phyloP scores from a whole-genome alignment of 2,329 filamentous ascomycete genomes.

The Orbilia brochopaga region DNA sequence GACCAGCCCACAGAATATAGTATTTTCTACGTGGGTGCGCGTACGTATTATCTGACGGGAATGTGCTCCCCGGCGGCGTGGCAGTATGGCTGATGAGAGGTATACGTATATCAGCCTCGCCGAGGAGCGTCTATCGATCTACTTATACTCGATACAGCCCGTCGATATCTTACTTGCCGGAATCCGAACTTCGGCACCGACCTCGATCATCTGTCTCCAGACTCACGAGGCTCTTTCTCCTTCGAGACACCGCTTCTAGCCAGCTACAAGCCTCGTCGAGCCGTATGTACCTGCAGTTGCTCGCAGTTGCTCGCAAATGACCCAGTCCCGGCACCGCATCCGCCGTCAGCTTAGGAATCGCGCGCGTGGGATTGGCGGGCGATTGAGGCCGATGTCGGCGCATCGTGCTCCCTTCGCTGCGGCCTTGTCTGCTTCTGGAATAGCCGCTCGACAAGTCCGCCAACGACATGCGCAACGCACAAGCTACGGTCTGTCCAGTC shows the following conservation, averaged over 20 bases:
- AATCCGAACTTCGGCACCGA: slow-evolving; percentile 34
- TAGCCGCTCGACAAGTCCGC: slow-evolving; percentile 9
- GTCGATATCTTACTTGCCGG: background rate
- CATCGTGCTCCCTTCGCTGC: background rate
- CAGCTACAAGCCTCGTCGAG: slow-evolving; percentile 1
- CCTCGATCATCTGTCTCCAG: background rate
- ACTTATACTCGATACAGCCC: background rate
- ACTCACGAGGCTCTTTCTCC: too few relatives aligned
- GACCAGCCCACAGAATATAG: too few relatives aligned
- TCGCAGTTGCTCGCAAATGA: slow-evolving; percentile 7
- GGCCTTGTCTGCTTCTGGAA: slow-evolving; percentile 22
- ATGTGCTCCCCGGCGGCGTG: too few relatives aligned
- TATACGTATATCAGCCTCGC: too few relatives aligned
- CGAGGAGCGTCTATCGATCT: too few relatives aligned
- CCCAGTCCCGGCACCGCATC: background rate
- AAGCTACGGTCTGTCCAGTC: background rate
- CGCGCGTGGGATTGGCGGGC: slow-evolving; percentile 34
- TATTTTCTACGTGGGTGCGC: too few relatives aligned
- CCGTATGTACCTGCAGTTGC: slow-evolving; percentile 34
- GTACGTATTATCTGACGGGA: too few relatives aligned
- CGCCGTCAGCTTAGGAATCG: slow-evolving; percentile 17
- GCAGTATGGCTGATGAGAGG: too few relatives aligned
- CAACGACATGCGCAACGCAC: slow-evolving; percentile 49
- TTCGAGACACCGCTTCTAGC: background rate
- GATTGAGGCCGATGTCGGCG: slow-evolving; percentile 41